These are phyloP conservation scores for Musa troglodytarum DNA, from an alignment of 176 grass and related monocot species.

Conservation along the genomic window DNA sequence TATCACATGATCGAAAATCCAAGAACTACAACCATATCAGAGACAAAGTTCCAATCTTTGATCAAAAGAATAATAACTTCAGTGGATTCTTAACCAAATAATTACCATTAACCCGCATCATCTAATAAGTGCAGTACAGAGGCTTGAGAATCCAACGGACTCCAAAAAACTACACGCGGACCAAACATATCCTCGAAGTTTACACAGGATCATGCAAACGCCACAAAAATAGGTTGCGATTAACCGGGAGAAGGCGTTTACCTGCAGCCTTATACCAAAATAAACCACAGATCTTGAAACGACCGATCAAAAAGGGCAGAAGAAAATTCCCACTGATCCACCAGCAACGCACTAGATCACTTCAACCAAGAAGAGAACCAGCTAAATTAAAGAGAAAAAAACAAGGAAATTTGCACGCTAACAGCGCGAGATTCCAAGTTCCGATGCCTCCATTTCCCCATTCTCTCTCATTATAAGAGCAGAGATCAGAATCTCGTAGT, in stretches of 20 bases:
- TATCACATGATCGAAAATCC: background rate
- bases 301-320: background rate
- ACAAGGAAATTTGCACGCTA: background rate
- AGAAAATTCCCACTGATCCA: background rate
- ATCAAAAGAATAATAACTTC: background rate
- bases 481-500: background rate
- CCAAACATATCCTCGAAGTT: background rate
- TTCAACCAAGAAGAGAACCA: background rate
- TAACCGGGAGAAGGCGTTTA: background rate
- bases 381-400: no score
- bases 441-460: background rate
- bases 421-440: background rate
- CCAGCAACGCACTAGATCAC: background rate
- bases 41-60: background rate
- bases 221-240: background rate
- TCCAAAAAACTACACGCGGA: background rate
- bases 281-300: background rate
- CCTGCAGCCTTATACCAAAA: background rate
- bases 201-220: no score
- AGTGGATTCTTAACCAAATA: background rate
- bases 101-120: background rate
- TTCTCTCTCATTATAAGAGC: background rate
- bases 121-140: background rate
- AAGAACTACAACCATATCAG: background rate
- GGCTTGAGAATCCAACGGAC: background rate